Evolutionary conservation across 805 yeast species (phyloP).

Genomic region (Wickerhamomyces ciferrii): DNA sequence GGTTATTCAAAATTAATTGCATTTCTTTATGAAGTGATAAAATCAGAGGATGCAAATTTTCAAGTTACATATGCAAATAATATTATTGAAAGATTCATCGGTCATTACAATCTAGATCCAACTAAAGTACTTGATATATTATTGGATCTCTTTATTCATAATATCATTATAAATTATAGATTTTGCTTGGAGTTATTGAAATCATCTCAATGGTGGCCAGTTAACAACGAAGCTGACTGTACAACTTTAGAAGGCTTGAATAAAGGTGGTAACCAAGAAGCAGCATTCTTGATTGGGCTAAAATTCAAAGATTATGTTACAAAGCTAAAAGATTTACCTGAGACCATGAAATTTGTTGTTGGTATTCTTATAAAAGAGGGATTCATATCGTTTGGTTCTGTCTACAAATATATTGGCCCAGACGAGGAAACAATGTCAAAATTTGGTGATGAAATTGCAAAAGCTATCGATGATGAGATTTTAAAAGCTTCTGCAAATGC

Average conservation of each 20-base stretch:
- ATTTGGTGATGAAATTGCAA: slow-evolving; percentile 2
- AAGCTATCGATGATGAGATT: slow-evolving; percentile 38
- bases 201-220: slow-evolving; percentile 67
- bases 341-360: slow-evolving; percentile 38
- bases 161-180: slow-evolving; percentile 36
- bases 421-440: slow-evolving; percentile 37
- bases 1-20: slow-evolving; percentile 67
- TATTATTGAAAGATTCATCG: slow-evolving; percentile 55
- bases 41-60: slow-evolving; percentile 31
- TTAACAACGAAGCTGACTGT: slow-evolving; percentile 23
- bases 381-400: slow-evolving; percentile 54
- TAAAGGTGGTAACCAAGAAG: slow-evolving; percentile 50
- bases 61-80: slow-evolving; percentile 39
- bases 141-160: slow-evolving; percentile 44
- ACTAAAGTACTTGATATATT: slow-evolving; percentile 60
- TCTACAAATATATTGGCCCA: slow-evolving; percentile 56
- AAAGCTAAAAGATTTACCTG: slow-evolving; percentile 31
- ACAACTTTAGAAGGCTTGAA: slow-evolving; percentile 27
- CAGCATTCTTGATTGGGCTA: slow-evolving; percentile 49
- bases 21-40: slow-evolving; percentile 39
- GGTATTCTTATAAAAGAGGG: slow-evolving; percentile 61
- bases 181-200: slow-evolving; percentile 47
- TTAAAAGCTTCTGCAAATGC: slow-evolving; percentile 68
- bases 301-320: slow-evolving; percentile 28
- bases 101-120: slow-evolving; percentile 74